phyloP scores from a whole-genome alignment of 116 monocot species.

The Cymodocea nodosa region DNA sequence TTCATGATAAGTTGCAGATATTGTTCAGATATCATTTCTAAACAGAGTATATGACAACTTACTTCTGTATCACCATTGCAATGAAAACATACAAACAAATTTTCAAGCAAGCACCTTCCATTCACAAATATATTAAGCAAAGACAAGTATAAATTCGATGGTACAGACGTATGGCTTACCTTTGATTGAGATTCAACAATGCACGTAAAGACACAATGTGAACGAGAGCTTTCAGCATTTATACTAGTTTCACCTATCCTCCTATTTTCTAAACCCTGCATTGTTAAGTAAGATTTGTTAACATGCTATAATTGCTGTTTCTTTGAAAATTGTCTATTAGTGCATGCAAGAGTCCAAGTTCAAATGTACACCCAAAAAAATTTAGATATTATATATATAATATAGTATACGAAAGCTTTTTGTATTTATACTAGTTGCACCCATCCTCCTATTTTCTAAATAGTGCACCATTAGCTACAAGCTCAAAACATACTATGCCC shows the following conservation, averaged over 20 bases:
- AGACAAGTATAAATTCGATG: not conserved
- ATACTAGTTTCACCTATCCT: slow-evolving; percentile 75
- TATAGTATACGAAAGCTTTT: slow-evolving; percentile 81
- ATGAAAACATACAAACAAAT: not conserved
- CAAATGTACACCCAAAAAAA: too few species aligned
- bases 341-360: not conserved
- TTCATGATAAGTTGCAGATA: too few species aligned
- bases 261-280: slow-evolving; percentile 76
- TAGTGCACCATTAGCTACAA: slow-evolving; percentile 28
- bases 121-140: too few species aligned
- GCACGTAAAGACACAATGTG: slow-evolving; percentile 96
- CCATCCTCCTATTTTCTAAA: slow-evolving; percentile 63
- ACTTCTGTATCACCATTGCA: not conserved
- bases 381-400: too few species aligned
- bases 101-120: not conserved
- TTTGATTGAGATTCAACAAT: slow-evolving; percentile 79
- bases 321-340: not conserved
- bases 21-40: too few species aligned
- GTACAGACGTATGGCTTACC: slow-evolving; percentile 20
- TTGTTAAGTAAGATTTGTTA: not conserved
- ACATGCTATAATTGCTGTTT: not conserved
- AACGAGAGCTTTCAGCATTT: slow-evolving; percentile 91
- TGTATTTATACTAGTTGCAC: slow-evolving; percentile 77
- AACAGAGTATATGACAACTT: too few species aligned
- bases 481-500: not conserved